A percentile compares a stretch with the other conserved stretches of the same genome.
These are phyloP conservation scores for Skeletonema costatum DNA, from an alignment of 108 stramenopile genomes.

Conservation along the genomic window DNA sequence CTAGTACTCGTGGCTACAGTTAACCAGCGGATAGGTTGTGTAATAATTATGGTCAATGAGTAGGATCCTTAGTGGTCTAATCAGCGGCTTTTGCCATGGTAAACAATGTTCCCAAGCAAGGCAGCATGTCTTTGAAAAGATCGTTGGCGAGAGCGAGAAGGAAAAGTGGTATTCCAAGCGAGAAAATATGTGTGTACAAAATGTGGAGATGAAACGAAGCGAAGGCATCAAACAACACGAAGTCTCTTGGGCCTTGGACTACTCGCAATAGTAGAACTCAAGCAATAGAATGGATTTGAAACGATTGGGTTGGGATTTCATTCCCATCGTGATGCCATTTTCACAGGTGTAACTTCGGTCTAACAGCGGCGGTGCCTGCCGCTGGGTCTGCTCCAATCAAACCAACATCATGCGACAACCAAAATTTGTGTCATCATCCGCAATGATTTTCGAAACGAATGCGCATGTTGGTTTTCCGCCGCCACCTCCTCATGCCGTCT, in stretches of 20 bases:
- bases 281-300: constrained; percentile 11
- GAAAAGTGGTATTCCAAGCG: background rate
- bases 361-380: background rate
- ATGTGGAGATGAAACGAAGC: too few species aligned
- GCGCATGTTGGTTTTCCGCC: background rate
- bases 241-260: too few species aligned
- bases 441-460: background rate
- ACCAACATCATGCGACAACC: constrained; percentile 6
- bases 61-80: too few species aligned
- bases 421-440: constrained; percentile 28
- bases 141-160: background rate
- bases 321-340: constrained; percentile 2
- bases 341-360: background rate
- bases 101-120: too few species aligned
- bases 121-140: background rate
- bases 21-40: too few species aligned
- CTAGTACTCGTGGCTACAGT: too few species aligned
- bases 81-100: too few species aligned
- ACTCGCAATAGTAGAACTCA: too few species aligned
- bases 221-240: too few species aligned
- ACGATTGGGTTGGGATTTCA: constrained; percentile 26
- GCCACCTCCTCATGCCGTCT: background rate
- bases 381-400: background rate
- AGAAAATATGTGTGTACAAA: too few species aligned
- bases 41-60: too few species aligned